phyloP scores from a whole-genome alignment of 2,329 filamentous ascomycete species.

The Exophiala xenobiotica region DNA sequence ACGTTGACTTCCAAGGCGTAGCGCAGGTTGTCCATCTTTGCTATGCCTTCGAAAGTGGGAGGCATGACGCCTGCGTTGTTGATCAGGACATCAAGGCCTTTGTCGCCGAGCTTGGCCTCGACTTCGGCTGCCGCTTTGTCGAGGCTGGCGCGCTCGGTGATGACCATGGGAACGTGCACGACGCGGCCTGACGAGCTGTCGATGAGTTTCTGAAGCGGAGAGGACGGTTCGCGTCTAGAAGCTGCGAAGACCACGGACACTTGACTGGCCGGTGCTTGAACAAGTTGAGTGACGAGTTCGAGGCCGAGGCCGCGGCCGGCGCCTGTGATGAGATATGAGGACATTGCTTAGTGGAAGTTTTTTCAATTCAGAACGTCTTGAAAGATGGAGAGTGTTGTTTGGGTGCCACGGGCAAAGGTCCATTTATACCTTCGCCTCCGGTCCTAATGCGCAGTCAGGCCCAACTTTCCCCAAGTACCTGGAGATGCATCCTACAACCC shows the following conservation, averaged over 20 bases:
- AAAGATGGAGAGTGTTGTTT: background rate
- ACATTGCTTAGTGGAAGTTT: no score
- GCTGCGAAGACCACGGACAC: constrained; percentile 45
- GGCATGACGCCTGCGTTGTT: constrained; percentile 46
- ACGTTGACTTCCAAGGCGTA: constrained; percentile 46
- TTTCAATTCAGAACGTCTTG: no score
- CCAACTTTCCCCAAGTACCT: no score
- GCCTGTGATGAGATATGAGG: constrained; percentile 41
- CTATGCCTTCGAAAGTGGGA: constrained; percentile 22
- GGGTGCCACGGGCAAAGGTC: no score
- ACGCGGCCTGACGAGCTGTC: constrained; percentile 38
- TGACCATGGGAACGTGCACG: constrained; percentile 40
- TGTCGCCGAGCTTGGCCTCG: constrained; percentile 36
- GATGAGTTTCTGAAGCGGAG: constrained; percentile 38
- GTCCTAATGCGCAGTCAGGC: no score
- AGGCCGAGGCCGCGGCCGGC: constrained; percentile 41
- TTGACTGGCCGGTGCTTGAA: constrained; percentile 34
- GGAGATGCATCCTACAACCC: no score
- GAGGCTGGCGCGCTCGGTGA: constrained; percentile 38
- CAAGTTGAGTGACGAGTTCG: constrained; percentile 35
- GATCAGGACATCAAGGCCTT: constrained; percentile 48
- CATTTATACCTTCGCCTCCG: no score
- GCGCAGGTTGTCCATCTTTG: constrained; percentile 38
- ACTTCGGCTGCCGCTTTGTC: constrained; percentile 37
- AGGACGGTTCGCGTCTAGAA: constrained; percentile 37